These are phyloP conservation scores for Penicillium bialowiezense DNA, from an alignment of 495 filamentous ascomycete species.

Conservation along the genomic window DNA sequence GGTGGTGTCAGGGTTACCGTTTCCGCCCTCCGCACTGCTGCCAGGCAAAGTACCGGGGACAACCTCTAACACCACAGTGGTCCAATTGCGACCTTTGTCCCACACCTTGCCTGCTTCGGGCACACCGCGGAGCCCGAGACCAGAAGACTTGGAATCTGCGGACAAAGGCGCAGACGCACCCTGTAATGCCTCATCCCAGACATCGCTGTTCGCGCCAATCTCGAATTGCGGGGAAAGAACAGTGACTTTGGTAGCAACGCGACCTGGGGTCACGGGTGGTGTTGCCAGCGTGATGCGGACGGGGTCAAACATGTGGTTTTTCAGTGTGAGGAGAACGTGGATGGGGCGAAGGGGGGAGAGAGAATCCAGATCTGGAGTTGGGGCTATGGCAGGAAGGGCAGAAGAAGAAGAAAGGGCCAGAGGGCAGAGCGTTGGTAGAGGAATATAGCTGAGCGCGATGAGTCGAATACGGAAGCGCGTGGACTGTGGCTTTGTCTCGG, in stretches of 20 bases:
- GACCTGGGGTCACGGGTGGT: slow-evolving; percentile 74
- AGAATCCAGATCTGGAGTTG: slow-evolving; percentile 40
- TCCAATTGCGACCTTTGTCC: slow-evolving; percentile 94
- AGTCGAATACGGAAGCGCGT: slow-evolving; percentile 87
- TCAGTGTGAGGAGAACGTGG: slow-evolving; percentile 83
- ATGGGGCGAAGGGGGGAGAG: slow-evolving; percentile 66
- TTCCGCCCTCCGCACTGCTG: slow-evolving; percentile 22
- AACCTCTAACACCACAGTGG: slow-evolving; percentile 85
- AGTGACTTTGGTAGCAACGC: slow-evolving; percentile 75
- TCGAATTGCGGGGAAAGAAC: slow-evolving; percentile 94
- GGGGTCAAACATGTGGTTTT: slow-evolving; percentile 90
- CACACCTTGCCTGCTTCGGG: slow-evolving; percentile 92
- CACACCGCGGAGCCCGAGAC: slow-evolving; percentile 38
- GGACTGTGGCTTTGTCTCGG: slow-evolving; percentile 82
- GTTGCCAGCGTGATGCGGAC: slow-evolving; percentile 86
- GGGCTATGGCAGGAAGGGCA: slow-evolving; percentile 20
- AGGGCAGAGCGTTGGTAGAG: slow-evolving; percentile 67
- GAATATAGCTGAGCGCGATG: slow-evolving; percentile 86
- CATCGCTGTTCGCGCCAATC: slow-evolving; percentile 90
- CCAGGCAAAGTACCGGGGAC: slow-evolving; percentile 60
- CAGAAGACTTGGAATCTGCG: slow-evolving; percentile 29
- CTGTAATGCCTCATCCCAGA: slow-evolving; percentile 87
- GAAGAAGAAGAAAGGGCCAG: slow-evolving; percentile 44
- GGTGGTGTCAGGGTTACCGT: slow-evolving; percentile 7
- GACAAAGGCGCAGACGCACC: slow-evolving; percentile 37